These are phyloP conservation scores for Candida cerambycidarum DNA, from an alignment of 805 yeast species.

Conservation along the genomic window DNA sequence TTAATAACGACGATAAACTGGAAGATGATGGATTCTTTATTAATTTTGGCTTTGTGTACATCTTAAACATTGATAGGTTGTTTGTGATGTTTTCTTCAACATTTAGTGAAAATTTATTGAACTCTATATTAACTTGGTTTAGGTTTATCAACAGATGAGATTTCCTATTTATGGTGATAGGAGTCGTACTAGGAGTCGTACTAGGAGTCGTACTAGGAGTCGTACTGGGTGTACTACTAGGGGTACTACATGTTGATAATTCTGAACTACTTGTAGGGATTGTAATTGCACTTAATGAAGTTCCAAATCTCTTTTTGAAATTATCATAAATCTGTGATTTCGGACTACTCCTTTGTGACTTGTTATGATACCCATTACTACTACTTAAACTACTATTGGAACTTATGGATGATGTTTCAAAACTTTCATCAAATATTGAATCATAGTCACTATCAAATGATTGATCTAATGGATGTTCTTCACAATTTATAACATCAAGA, in stretches of 20 bases:
- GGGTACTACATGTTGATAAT: not conserved
- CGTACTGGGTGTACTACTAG: not conserved
- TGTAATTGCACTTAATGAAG: no score
- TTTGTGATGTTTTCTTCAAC: not conserved
- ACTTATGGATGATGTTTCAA: slow-evolving; percentile 9
- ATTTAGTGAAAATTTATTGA: slow-evolving; percentile 2
- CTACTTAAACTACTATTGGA: slow-evolving; percentile 4
- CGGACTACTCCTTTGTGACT: not conserved
- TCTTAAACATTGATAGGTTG: not conserved
- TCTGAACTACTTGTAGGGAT: no score
- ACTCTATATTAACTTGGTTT: slow-evolving; percentile 4
- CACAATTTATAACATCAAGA: slow-evolving; percentile 4
- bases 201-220: not conserved
- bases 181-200: not conserved
- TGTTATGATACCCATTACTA: not conserved
- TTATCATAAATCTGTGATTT: not conserved
- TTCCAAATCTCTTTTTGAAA: not conserved
- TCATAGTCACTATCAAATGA: slow-evolving; percentile 10
- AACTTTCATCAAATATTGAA: slow-evolving; percentile 14
- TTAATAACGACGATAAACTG: not conserved
- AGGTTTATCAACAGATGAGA: slow-evolving; percentile 1
- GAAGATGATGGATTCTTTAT: not conserved
- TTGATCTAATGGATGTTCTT: slow-evolving; percentile 6
- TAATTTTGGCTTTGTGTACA: not conserved
- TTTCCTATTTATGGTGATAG: slow-evolving; percentile 1